Evolutionary conservation across 2,329 filamentous ascomycete genomes (phyloP), one percentile per base, ranked within the genome.

Genomic region (Sarocladiaceae sp.): DNA sequence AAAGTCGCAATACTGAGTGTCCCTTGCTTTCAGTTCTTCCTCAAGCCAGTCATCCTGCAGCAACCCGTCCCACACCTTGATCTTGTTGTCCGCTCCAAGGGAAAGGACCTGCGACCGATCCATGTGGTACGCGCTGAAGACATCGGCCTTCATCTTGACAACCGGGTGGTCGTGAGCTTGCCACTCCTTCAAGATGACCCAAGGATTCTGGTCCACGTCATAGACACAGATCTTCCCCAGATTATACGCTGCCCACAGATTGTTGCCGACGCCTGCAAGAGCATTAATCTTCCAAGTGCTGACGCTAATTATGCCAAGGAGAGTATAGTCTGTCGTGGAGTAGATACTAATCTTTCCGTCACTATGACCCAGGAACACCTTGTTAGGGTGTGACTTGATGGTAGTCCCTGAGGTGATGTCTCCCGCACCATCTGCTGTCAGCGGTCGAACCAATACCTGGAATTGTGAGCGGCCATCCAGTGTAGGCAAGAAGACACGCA

Each of bases 311-410:
- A 95, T 73, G 4, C 78, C 80, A n/a, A 94, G 58, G 55, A 88
- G 95, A 1, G 80, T 68, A 58, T 85, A 93, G 55, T 90, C 82
- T 19, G 72, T 75, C 19, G 79, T 78, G 11, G 88, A 91, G 64
- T 95, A 97, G n/a, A 97, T 82, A 47, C 87, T 93, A 45, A 98
- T 80, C 61, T 96, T 96, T 39, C 93, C 93, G 61, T 98, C 93
- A 11, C 78, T 80, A 59, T 98, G 93, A 1, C 93, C 93, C 53
- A 98, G 84, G 61, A 89, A 95, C 2, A 95, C 82, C 50, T 83
- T 82, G 45, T 86, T 85, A 1, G 84, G 82, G 35, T 90, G 79
- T 19, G 82, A 82, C 42, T 78, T 83, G 24, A 94, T 73, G 44
- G 83, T 74, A 2, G 90, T 79, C 4, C 89, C 91, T 1, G 88